Percentiles rank a stretch among this genome's conserved stretches.
phyloP scores from a whole-genome alignment of 1,284 basidiomycete species.

The Ganoderma multipileum region DNA sequence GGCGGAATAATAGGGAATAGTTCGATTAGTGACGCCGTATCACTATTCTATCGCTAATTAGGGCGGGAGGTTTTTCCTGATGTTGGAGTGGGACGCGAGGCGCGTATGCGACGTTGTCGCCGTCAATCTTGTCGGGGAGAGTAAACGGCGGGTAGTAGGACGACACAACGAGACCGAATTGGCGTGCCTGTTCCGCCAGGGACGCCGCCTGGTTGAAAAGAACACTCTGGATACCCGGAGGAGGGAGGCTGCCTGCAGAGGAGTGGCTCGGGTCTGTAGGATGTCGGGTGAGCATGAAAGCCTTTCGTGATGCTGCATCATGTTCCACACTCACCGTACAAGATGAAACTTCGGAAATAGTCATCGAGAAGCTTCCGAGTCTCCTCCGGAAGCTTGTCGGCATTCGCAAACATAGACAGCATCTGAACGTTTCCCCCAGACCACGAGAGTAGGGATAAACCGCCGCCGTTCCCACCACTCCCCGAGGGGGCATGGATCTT shows the following conservation, averaged over 20 bases:
- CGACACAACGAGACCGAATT: conserved; percentile 22
- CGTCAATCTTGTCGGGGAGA: conserved; percentile 2
- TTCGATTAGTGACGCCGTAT: too few relatives aligned
- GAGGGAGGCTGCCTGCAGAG: conserved; percentile 4
- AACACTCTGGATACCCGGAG: conserved; percentile 1
- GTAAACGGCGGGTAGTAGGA: conserved; percentile 24
- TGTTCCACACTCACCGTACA: conserved; percentile 30
- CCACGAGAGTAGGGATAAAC: conserved; percentile 38
- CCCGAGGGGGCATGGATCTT: conserved; percentile 11
- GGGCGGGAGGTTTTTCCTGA: too few relatives aligned
- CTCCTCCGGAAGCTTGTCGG: conserved; percentile 29
- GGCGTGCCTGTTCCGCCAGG: conserved; percentile 9
- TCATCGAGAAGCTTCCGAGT: conserved; percentile 21
- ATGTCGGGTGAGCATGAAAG: not conserved
- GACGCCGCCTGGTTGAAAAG: conserved; percentile 3
- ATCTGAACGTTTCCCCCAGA: conserved; percentile 33
- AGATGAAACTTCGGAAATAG: conserved; percentile 34
- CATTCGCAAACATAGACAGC: conserved; percentile 34
- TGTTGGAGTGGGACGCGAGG: not conserved
- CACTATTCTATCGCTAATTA: too few relatives aligned
- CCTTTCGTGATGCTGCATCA: not conserved
- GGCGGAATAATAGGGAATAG: too few relatives aligned
- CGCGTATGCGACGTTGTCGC: not conserved
- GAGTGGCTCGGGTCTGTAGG: conserved; percentile 10
- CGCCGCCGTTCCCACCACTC: conserved; percentile 22